Conservation (phyloP, 371 early-diverging fungal species). For the Mucor circinelloides region DNA sequence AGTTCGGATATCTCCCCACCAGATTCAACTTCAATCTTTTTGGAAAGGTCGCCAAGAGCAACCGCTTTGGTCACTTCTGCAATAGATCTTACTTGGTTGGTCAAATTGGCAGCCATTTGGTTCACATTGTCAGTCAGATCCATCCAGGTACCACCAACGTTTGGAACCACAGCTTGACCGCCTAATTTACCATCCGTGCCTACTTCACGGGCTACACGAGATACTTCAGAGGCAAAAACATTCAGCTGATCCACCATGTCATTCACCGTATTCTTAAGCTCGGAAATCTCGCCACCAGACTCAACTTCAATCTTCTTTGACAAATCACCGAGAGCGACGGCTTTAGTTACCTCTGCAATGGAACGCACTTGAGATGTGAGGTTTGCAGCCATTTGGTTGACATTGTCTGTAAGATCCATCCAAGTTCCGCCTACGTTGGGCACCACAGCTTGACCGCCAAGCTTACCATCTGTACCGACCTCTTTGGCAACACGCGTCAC, state of each 20-base stretch:
- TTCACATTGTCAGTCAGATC: conserved; percentile 45
- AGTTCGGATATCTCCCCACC: conserved; percentile 33
- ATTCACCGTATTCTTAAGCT: conserved; percentile 36
- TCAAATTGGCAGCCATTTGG: conserved; percentile 35
- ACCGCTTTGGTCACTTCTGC: conserved; percentile 35
- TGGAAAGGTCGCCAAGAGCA: conserved; percentile 32
- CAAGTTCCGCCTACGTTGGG: conserved; percentile 48
- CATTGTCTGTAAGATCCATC: conserved; percentile 52
- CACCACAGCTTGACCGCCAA: conserved; percentile 52
- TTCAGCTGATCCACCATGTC: conserved; percentile 42
- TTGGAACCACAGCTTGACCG: conserved; percentile 43
- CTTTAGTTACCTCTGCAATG: conserved; percentile 37
- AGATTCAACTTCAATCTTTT: conserved; percentile 35
- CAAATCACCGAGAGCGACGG: conserved; percentile 33
- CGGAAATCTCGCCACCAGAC: conserved; percentile 35
- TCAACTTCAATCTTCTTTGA: conserved; percentile 40
- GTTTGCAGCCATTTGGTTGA: conserved; percentile 54
- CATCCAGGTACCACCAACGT: conserved; percentile 45
- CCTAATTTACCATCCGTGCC: conserved; percentile 44
- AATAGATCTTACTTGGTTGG: conserved; percentile 32
- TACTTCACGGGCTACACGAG: conserved; percentile 41
- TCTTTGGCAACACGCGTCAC: conserved; percentile 52
- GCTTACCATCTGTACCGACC: conserved; percentile 48
- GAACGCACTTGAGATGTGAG: conserved; percentile 59
- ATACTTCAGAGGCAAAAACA: conserved; percentile 47